Percentiles rank a stretch among this genome's conserved stretches.
These are phyloP conservation scores for Kodamaea neixiangensis DNA, from an alignment of 805 yeast genomes.

Conservation along the genomic window DNA sequence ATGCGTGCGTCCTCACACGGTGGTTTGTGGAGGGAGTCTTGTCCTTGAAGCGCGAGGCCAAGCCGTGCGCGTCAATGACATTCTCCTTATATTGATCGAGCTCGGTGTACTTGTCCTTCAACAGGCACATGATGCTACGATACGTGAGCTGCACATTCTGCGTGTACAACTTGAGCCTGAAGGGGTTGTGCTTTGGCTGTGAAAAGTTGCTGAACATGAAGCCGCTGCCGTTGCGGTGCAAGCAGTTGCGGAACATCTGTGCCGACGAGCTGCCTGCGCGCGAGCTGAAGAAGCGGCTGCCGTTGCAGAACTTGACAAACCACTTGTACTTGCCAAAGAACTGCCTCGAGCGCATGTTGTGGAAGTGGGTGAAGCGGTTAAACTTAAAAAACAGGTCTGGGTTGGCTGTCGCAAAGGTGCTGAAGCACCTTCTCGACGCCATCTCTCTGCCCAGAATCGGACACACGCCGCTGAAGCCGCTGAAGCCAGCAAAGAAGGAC, in stretches of 20 bases:
- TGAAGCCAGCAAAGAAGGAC: slow-evolving; percentile 8
- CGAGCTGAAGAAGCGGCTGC: slow-evolving; percentile 11
- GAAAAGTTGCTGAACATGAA: slow-evolving; percentile 27
- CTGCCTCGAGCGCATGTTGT: slow-evolving; percentile 3
- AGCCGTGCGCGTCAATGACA: background rate
- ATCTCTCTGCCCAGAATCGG: background rate
- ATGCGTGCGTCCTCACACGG: slow-evolving; percentile 28
- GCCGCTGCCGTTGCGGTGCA: slow-evolving; percentile 13
- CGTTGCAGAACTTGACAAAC: slow-evolving; percentile 16
- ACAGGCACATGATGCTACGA: slow-evolving; percentile 19
- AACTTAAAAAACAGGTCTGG: slow-evolving; percentile 9
- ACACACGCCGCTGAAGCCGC: slow-evolving; percentile 1
- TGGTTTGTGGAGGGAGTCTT: slow-evolving; percentile 1
- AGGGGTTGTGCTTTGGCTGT: slow-evolving; percentile 22
- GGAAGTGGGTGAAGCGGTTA: slow-evolving; percentile 11
- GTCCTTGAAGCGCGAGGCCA: slow-evolving; percentile 2
- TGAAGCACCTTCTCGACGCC: slow-evolving; percentile 1
- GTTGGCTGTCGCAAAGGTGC: slow-evolving; percentile 1
- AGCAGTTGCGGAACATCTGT: slow-evolving; percentile 5
- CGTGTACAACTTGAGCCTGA: slow-evolving; percentile 21
- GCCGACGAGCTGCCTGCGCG: background rate
- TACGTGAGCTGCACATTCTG: slow-evolving; percentile 21
- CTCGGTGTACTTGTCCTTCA: slow-evolving; percentile 7
- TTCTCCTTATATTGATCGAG: slow-evolving; percentile 2
- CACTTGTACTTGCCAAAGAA: slow-evolving; percentile 12